Base-by-base conservation (phyloP, 2,329 filamentous ascomycete genomes). In the Claviceps sp. region DNA sequence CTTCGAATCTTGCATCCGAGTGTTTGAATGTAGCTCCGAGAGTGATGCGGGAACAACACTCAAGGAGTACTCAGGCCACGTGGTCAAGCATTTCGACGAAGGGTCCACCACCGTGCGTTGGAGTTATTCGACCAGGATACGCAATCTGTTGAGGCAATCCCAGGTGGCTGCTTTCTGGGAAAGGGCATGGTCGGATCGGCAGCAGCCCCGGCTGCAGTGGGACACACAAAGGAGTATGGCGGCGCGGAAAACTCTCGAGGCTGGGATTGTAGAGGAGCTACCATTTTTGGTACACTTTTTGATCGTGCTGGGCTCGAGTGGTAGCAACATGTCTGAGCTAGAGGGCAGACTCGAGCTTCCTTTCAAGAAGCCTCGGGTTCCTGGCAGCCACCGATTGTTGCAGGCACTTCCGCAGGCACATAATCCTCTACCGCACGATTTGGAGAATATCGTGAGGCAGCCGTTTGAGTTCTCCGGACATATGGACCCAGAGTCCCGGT, bases 31-130 rank as follows among this genome's bases (percentile, higher is more conserved):
- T 0, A 56, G 63, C 8, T 63, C 62, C 26, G 70, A 72, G 44
- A 62, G 63, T 18, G 68, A 73, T 18, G 66, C 66, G 14, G 59
- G 62, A 8, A 59, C 65, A 2, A 65, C 64, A 1, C 70, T 72
- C 49, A 70, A 72, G 57, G 67, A 72, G 45, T 75, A 72, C 55
- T 70, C 74, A 36, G 61, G 65, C 45, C 72, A 75, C 52, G 65
- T 75, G 24, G 67, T 72, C 38, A 71, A 72, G 54, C 72, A 75
- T 57, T 73, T 72, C 47, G 70, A 74, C 42, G 70, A 72, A 26
- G 66, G 67, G 1, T 58, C 64, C 43, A 65, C 62, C 45, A 64
- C 64, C 49, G 68, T 66, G 47, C 63, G 67, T 22, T 75, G 72
- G 72, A 66, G 67, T 4, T 73, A 73, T 55, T 68, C 69, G 20